Percentiles rank a stretch among this genome's conserved stretches.
phyloP scores from a whole-genome alignment of 768 basidiomycete species.

The Pleurotus tuoliensis region DNA sequence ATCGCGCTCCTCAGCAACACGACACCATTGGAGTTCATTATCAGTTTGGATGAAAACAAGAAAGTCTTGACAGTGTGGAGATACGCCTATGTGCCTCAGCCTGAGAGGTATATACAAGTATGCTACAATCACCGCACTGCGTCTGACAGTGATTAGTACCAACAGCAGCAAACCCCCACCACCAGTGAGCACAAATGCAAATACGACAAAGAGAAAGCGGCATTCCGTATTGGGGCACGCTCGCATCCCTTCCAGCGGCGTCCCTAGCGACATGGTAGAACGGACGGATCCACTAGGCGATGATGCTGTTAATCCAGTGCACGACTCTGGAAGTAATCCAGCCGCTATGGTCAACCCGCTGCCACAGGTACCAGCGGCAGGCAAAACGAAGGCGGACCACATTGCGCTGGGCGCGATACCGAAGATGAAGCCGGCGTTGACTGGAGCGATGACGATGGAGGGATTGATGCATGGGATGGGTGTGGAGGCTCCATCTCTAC shows the following conservation, averaged over 20 bases:
- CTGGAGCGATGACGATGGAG: constrained; percentile 49
- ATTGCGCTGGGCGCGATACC: constrained; percentile 41
- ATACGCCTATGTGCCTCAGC: constrained; percentile 60
- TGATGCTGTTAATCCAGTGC: not conserved
- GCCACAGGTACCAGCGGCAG: not conserved
- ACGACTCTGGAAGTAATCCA: not conserved
- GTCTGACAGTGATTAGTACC: no score
- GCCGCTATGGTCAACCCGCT: not conserved
- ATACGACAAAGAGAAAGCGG: not conserved
- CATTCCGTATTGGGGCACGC: constrained; percentile 1
- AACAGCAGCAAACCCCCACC: constrained; percentile 33
- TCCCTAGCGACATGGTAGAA: constrained; percentile 27
- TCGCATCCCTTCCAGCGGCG: constrained; percentile 12
- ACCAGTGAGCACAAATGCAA: constrained; percentile 36
- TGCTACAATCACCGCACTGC: no score
- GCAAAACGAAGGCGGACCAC: not conserved
- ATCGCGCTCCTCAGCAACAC: no score
- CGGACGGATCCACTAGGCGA: constrained; percentile 1
- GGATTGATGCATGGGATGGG: constrained; percentile 14
- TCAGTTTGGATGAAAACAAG: constrained; percentile 15
- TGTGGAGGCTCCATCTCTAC: constrained; percentile 11
- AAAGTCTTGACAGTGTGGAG: constrained; percentile 65
- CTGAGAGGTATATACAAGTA: no score
- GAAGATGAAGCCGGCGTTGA: constrained; percentile 51
- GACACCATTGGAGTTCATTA: no score